Percentiles rank a stretch among this genome's conserved stretches.
phyloP scores from a whole-genome alignment of 345 rosid species.

The Mercurialis annua region DNA sequence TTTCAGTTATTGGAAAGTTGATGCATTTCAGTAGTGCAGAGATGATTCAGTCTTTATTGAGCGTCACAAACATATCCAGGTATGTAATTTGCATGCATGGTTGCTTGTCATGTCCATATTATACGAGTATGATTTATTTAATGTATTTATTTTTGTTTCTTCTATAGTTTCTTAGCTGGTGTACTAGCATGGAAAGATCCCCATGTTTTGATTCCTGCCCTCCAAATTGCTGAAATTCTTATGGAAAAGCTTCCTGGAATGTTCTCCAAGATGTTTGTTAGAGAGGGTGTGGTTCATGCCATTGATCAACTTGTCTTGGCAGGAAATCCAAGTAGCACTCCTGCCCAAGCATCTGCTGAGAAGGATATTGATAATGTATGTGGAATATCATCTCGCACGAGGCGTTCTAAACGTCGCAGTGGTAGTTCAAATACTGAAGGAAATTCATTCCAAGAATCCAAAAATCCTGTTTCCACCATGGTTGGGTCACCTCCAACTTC shows the following conservation, averaged over 20 bases:
- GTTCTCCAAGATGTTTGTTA: constrained; percentile 87
- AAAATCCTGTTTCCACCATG: constrained; percentile 47
- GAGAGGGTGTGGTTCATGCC: constrained; percentile 99
- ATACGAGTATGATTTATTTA: constrained; percentile 10
- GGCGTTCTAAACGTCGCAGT: constrained; percentile 85
- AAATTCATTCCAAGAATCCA: constrained; percentile 58
- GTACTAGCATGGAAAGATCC: constrained; percentile 99
- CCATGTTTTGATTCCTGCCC: constrained; percentile 90
- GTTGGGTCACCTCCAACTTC: constrained; percentile 67
- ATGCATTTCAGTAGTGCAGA: constrained; percentile 91
- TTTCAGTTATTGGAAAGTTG: constrained; percentile 87
- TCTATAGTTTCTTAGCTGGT: constrained; percentile 86
- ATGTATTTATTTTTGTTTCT: constrained; percentile 20
- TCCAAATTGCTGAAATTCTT: constrained; percentile 91
- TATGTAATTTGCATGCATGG: constrained; percentile 23
- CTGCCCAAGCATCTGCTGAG: constrained; percentile 54
- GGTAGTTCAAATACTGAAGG: constrained; percentile 66
- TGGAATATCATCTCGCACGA: constrained; percentile 71
- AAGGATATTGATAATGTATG: constrained; percentile 71
- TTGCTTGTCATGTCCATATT: not conserved
- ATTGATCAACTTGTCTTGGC: constrained; percentile 84
- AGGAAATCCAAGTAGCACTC: constrained; percentile 44
- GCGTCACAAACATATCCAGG: constrained; percentile 93
- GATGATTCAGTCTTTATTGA: constrained; percentile 83
- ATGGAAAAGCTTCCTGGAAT: constrained; percentile 99